A percentile compares a stretch with the other conserved stretches of the same genome.
These are phyloP conservation scores for Plicaturopsis crispa DNA, from an alignment of 768 basidiomycete genomes.

Conservation along the genomic window DNA sequence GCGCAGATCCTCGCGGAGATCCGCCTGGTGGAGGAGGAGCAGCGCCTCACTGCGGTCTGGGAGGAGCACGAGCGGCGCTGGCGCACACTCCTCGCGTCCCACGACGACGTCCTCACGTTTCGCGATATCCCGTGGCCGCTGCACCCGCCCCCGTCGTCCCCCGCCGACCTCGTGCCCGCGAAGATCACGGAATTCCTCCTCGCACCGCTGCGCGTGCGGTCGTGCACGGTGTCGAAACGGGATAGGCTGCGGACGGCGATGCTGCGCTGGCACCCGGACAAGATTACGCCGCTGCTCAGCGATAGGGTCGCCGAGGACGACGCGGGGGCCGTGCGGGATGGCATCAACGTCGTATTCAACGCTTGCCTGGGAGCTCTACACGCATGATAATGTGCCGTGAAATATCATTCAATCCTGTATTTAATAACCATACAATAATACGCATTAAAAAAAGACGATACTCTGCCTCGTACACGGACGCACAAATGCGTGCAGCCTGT, in stretches of 20 bases:
- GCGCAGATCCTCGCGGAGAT: slow-evolving; percentile 41
- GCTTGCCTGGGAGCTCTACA: slow-evolving; percentile 25
- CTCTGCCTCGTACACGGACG: no score
- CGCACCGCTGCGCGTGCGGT: slow-evolving; percentile 33
- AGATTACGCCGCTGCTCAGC: slow-evolving; percentile 38
- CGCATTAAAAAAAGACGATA: no score
- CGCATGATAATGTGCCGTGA: no score
- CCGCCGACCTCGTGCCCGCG: slow-evolving; percentile 27
- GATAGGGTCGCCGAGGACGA: slow-evolving; percentile 38
- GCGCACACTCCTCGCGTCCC: slow-evolving; percentile 28
- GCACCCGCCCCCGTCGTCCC: slow-evolving; percentile 10
- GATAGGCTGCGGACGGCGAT: slow-evolving; percentile 53
- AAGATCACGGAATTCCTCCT: slow-evolving; percentile 45
- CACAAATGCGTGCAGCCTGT: no score
- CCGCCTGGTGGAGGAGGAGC: slow-evolving; percentile 34
- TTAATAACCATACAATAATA: no score
- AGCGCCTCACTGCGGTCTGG: slow-evolving; percentile 33
- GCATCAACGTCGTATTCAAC: slow-evolving; percentile 35
- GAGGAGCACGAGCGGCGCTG: slow-evolving; percentile 47
- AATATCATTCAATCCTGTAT: no score
- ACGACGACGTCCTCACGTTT: slow-evolving; percentile 30
- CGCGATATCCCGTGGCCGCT: slow-evolving; percentile 58
- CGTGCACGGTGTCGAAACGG: slow-evolving; percentile 33
- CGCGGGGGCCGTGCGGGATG: slow-evolving; percentile 33
- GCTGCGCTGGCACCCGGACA: slow-evolving; percentile 66